phyloP scores from a whole-genome alignment of 108 stramenopile species.

The Pseudonitzschia multistriata region DNA sequence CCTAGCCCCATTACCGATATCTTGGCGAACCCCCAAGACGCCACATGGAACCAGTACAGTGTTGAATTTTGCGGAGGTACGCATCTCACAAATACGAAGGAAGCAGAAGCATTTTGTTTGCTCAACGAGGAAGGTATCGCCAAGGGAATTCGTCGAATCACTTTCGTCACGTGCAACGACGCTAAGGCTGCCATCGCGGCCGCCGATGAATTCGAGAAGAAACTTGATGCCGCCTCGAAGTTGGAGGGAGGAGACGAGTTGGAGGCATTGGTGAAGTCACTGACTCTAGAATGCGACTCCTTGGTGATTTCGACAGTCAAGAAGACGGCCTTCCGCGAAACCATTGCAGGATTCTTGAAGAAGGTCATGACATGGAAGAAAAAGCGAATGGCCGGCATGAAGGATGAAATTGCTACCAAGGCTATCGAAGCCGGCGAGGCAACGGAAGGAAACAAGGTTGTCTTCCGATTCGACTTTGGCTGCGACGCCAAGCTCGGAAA shows the following conservation, averaged over 20 bases:
- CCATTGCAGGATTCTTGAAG: constrained; percentile 54
- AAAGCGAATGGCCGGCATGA: constrained; percentile 69
- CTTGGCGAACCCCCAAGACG: constrained; percentile 85
- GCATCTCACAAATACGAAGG: constrained; percentile 92
- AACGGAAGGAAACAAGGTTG: constrained; percentile 74
- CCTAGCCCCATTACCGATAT: constrained; percentile 73
- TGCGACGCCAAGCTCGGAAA: constrained; percentile 89
- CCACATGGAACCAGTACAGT: constrained; percentile 87
- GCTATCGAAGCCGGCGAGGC: constrained; percentile 60
- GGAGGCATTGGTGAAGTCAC: constrained; percentile 66
- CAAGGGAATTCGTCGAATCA: constrained; percentile 97
- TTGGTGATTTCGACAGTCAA: constrained; percentile 71
- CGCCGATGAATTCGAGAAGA: constrained; percentile 71
- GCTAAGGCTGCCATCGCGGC: constrained; percentile 77
- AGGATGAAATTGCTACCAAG: constrained; percentile 61
- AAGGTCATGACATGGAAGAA: constrained; percentile 86
- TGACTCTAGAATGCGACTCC: constrained; percentile 68
- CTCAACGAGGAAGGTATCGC: constrained; percentile 96
- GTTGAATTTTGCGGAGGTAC: constrained; percentile 99
- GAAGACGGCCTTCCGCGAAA: constrained; percentile 73
- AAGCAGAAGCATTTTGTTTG: constrained; percentile 91
- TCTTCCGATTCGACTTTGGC: constrained; percentile 89
- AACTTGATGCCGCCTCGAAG: constrained; percentile 62
- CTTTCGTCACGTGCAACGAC: constrained; percentile 86
- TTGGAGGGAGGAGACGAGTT: constrained; percentile 62